Base-by-base conservation (phyloP, 2,329 filamentous ascomycete genomes). In the Phaeosphaeria sp. region DNA sequence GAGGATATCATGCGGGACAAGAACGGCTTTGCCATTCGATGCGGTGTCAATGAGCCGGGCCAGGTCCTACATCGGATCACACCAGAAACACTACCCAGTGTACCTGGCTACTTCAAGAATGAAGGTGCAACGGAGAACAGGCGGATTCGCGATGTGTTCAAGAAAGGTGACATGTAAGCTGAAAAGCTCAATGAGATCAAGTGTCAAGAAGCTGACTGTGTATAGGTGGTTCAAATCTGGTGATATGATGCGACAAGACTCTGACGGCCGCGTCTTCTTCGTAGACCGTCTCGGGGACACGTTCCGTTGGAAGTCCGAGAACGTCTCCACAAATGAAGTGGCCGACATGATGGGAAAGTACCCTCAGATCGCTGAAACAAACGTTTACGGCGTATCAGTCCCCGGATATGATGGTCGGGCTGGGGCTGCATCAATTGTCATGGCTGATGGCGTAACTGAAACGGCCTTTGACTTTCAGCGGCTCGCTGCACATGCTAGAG, bases 241-340 rank as follows among this genome's bases (percentile, higher is more conserved):
- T 52, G 76, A 78, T 33, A 74, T 77, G 71, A 68, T 76, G 66
- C 68, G 74, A 57, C 69, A 72, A 55, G 74, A 77, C 46, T 21
- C 48, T 8, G 64, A 74, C 21, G 75, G 75, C 22, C 74, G 73
- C 8, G 68, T 77, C 27, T 77, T 68, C 65, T 78, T 77, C 55
- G 73, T 77, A 36, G 75, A 78, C 51, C 71, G 76, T 43, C 63
- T 78, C 6, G 76, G 76, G 49, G 76, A 78, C 49, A 78, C 76
- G 3, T 78, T 77, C 60, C 73, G 76, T 49, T 78, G 76, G 76
- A 79, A 76, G 57, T 78, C 77, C 2, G 79, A 82, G 63, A 82
- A 82, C 62, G 78, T 82, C 3, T 80, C 79, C 1, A 81, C 80
- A 5, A 78, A 76, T 48, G 80, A 82, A 65, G 79, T 83, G 9